Base-by-base conservation (phyloP, 1,139 yeast species). In the Yamadazyma oceani region DNA sequence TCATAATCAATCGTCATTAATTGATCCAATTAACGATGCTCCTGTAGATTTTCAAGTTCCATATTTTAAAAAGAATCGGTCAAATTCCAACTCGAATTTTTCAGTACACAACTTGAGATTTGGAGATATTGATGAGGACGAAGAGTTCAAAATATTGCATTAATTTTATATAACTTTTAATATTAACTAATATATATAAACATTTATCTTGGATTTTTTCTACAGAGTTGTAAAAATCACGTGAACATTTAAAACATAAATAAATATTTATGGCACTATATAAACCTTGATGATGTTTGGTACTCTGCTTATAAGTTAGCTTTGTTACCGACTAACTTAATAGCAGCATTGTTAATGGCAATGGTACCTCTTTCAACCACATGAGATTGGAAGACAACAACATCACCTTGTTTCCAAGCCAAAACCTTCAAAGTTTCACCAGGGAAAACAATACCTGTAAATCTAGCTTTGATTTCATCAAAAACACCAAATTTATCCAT, bases 391-490 rank as follows among this genome's bases (percentile, higher is more conserved):
- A 90, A 92, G 45, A 80, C 71, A 44, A 92, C 84, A 49, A 73
- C 66, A 52, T 77, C 81, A 41, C 73, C 70, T 44, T 80, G 73
- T 63, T 82, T 86, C 98, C 98, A 92, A 30, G 95, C 95, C 41
- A 68, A 68, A 29, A 92, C 80, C 55, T 75, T 76, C 60, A 92
- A 74, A 23, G 88, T 84, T 66, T 92, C 97, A 53, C 97, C 98
- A n/a, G 97, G 97, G 79, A 79, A 89, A 31, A 92, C 97, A 55
- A 86, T 82, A 54, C 92, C 92, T 24, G 95, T 78, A 61, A 92
- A 92, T 60, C 97, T 81, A 26, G 80, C 95, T 73, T 92, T 92
- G 61, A 89, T 77, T 69, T 89, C 96, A 57, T 76, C 77, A 64
- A 85, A 86, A 33, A 77, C 73, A 41, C 97, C 97, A 64, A 66